Evolutionary conservation across 2,329 filamentous ascomycete genomes (phyloP), one percentile per base, ranked within the genome.

Genomic region (Monosporascus ibericus): DNA sequence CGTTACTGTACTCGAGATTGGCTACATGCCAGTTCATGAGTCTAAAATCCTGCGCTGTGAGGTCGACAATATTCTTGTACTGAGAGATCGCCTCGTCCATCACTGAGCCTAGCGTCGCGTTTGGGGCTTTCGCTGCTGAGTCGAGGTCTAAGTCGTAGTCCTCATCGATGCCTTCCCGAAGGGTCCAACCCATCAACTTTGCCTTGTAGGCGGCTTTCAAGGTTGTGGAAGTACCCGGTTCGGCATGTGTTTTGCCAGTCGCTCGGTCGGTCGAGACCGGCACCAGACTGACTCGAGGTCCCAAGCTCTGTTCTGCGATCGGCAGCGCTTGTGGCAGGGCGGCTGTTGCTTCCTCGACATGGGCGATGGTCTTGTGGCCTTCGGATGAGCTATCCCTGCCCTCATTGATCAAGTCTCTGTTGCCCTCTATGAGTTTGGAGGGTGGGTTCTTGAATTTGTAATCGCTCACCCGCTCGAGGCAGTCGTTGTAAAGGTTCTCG

Each of bases 21-120:
- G 95, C 95, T 68, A 96, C 88, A 70, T 99, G 95, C 94, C 94
- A 99, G 65, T 96, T 99, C 64, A 97, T 80, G 17, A 99, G 76
- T 46, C 94, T 84, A 70, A 95, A 86, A 64, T 99, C 94, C 65
- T 90, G 88, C 1, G 92, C 82, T 15, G 85, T 89, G 49, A 99
- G 73, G 53, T 95, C 86, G 27, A 97, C 79, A 48, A 99, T 80
- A 34, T 81, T 77, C 63, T 88, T 86, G 67, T 96, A 99, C 68
- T 97, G 92, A 18, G 80, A 80, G 55, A 99, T 85, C n/a, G 91
- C 90, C 58, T 91, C 85, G 63, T 99, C 90, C 74, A 97, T 88
- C 2, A 95, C 88, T n/a, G 87, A 87, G 1, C 94, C 94, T 11
- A 99, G 75, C 0, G 90, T 95, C 24, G 92, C 88, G 49, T 79